These are phyloP conservation scores for Ogataea philodendri DNA, from an alignment of 805 yeast genomes.

Conservation along the genomic window DNA sequence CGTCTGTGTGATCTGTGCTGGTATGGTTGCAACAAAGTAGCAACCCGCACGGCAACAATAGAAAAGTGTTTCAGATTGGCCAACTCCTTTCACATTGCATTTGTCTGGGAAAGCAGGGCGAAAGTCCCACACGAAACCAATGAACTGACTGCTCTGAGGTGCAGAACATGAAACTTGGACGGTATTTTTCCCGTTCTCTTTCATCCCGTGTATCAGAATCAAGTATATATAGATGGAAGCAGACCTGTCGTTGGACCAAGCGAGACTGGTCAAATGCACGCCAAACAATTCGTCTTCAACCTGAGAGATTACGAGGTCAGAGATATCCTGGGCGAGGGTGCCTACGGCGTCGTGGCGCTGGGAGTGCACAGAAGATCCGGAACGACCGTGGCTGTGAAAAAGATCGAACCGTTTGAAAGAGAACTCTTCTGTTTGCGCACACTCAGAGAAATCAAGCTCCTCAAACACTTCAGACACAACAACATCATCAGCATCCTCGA, in stretches of 20 bases:
- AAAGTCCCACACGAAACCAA: no score
- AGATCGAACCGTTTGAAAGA: conserved; percentile 67
- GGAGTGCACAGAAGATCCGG: conserved; percentile 60
- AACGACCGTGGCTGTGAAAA: conserved; percentile 72
- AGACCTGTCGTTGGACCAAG: no score
- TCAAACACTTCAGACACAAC: conserved; percentile 68
- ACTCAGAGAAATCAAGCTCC: conserved; percentile 63
- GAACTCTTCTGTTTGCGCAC: conserved; percentile 68
- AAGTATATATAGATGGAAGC: conserved; percentile 7
- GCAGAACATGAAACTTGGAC: conserved; percentile 10
- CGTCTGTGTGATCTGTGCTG: no score
- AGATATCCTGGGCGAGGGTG: conserved; percentile 73
- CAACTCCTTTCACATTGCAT: conserved; percentile 1
- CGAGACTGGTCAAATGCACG: conserved; percentile 26
- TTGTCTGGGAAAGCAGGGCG: background rate
- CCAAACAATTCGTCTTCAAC: conserved; percentile 55
- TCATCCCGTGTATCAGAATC: conserved; percentile 12
- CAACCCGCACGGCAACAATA: conserved; percentile 6
- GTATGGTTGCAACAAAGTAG: no score
- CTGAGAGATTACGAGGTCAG: conserved; percentile 59
- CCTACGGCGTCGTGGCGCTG: conserved; percentile 75
- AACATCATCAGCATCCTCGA: conserved; percentile 68
- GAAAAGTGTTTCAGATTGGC: conserved; percentile 4
- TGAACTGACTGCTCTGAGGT: background rate
- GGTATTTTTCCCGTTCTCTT: background rate